These are phyloP conservation scores for Suillus decipiens DNA, from an alignment of 768 basidiomycete genomes.

Conservation along the genomic window DNA sequence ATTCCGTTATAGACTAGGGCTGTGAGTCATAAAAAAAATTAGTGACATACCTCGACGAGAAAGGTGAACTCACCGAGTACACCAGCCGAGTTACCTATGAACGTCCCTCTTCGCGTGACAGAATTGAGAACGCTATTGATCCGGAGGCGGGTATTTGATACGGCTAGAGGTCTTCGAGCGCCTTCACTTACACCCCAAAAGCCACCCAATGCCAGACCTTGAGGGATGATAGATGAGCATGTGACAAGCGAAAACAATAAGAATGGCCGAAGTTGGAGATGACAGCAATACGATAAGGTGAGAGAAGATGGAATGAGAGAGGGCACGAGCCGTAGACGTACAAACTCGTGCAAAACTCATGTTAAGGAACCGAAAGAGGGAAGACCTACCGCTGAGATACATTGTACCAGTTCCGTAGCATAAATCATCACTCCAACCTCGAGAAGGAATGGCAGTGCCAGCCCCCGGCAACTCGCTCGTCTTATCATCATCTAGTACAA, in stretches of 20 bases:
- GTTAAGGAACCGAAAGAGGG: constrained; percentile 57
- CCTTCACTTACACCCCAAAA: constrained; percentile 97
- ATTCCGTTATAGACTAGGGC: constrained; percentile 95
- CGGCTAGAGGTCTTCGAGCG: constrained; percentile 80
- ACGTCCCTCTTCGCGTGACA: constrained; percentile 94
- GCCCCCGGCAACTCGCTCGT: constrained; percentile 87
- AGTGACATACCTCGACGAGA: constrained; percentile 40
- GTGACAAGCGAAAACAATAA: constrained; percentile 85
- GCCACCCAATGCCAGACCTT: constrained; percentile 94
- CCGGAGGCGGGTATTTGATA: constrained; percentile 83
- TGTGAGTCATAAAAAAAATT: constrained; percentile 43
- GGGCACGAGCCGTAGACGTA: constrained; percentile 53
- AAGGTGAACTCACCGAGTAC: constrained; percentile 78
- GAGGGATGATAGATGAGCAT: constrained; percentile 63
- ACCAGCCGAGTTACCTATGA: constrained; percentile 98
- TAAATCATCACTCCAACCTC: constrained; percentile 99
- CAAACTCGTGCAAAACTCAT: constrained; percentile 46
- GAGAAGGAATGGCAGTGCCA: constrained; percentile 86
- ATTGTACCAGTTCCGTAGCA: constrained; percentile 99
- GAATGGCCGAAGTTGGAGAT: constrained; percentile 58
- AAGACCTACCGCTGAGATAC: constrained; percentile 90
- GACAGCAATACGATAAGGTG: constrained; percentile 68
- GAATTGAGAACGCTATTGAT: constrained; percentile 97
- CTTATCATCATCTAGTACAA: constrained; percentile 96
- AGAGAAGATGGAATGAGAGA: constrained; percentile 49